These are phyloP conservation scores for Saturnispora saitoi DNA, from an alignment of 805 yeast genomes.

Conservation along the genomic window DNA sequence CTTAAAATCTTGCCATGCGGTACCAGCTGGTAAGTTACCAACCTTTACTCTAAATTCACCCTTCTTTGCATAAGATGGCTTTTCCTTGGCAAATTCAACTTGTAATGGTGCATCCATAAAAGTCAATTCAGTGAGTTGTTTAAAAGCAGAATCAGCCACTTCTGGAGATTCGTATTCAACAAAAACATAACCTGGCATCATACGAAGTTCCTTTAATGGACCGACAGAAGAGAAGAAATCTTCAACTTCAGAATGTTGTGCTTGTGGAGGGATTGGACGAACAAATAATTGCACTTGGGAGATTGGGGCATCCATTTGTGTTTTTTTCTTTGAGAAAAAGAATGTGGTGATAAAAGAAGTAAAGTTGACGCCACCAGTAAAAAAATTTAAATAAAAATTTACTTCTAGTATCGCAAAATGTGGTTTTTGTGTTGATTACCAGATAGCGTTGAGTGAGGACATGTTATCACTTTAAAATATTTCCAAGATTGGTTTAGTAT, in stretches of 20 bases:
- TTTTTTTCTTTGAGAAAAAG: neutral
- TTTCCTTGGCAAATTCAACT: constrained; percentile 48
- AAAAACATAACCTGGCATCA: constrained; percentile 81
- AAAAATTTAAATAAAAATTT: neutral
- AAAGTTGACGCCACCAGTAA: neutral
- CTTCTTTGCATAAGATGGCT: constrained; percentile 45
- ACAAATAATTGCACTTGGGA: constrained; percentile 32
- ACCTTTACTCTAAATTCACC: constrained; percentile 70
- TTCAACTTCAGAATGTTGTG: constrained; percentile 45
- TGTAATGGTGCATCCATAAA: constrained; percentile 43
- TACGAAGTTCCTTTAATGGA: constrained; percentile 55
- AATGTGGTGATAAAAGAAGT: neutral
- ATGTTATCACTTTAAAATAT: no score
- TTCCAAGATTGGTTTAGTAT: no score
- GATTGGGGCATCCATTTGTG: constrained; percentile 16
- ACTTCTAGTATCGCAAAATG: neutral
- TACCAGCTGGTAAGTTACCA: constrained; percentile 61
- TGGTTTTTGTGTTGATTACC: no score
- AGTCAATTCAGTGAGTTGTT: constrained; percentile 36
- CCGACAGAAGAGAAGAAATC: constrained; percentile 63
- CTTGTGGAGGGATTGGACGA: constrained; percentile 32
- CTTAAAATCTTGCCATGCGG: constrained; percentile 84
- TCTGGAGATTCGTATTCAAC: constrained; percentile 70
- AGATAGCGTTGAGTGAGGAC: no score
- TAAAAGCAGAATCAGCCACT: constrained; percentile 42